A percentile compares a stretch with the other conserved stretches of the same genome.
Conservation (phyloP, 2,329 filamentous ascomycete species). For the Cadophora sp. region DNA sequence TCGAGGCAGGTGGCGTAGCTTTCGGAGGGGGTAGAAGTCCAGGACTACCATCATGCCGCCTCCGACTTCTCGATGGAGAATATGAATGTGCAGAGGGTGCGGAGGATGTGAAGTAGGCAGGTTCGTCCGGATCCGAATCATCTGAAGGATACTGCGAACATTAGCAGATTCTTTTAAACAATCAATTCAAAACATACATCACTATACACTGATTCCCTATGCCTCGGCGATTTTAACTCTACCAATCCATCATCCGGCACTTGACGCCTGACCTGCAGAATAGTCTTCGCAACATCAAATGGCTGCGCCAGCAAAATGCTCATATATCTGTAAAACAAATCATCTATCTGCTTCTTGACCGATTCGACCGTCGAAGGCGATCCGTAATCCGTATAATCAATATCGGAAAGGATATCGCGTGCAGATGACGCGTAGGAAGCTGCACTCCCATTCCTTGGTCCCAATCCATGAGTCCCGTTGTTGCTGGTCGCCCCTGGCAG, state of each 20-base stretch:
- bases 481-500: conserved; percentile 45
- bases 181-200: conserved; percentile 34
- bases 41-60: conserved; percentile 38
- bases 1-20: conserved; percentile 47
- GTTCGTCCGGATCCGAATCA: conserved; percentile 78
- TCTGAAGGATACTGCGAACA: conserved; percentile 58
- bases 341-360: conserved; percentile 78
- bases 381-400: conserved; percentile 91
- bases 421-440: conserved; percentile 69
- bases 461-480: conserved; percentile 40
- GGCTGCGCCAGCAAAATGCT: conserved; percentile 90
- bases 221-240: conserved; percentile 33
- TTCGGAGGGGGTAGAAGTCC: conserved; percentile 42
- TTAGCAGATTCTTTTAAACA: conserved; percentile 28
- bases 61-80: conserved; percentile 48
- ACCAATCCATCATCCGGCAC: conserved; percentile 40
- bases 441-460: conserved; percentile 46
- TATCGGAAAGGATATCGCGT: conserved; percentile 84
- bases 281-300: conserved; percentile 95
- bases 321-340: conserved; percentile 90
- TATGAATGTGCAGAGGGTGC: conserved; percentile 50
- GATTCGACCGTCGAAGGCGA: conserved; percentile 79
- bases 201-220: conserved; percentile 35
- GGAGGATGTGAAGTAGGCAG: conserved; percentile 80
- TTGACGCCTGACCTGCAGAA: conserved; percentile 78